Percentiles rank a stretch among this genome's conserved stretches.
These are phyloP conservation scores for Boletus subcaerulescens DNA, from an alignment of 768 basidiomycete genomes.

Conservation along the genomic window DNA sequence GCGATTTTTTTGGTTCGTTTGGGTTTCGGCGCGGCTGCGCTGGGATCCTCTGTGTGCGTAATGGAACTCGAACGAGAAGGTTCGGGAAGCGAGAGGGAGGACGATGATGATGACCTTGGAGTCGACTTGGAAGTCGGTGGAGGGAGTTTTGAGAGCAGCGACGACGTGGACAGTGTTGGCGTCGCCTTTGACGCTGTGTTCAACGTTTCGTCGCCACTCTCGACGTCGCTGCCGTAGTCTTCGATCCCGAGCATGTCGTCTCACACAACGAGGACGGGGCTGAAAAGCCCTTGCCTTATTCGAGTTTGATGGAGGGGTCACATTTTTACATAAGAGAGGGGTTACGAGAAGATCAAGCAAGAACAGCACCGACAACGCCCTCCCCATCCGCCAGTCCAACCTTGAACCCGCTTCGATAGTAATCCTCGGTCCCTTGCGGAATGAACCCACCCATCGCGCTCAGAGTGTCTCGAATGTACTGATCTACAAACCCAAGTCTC, in stretches of 20 bases:
- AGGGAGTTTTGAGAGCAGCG: constrained; percentile 20
- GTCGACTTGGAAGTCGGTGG: constrained; percentile 32
- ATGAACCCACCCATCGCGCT: constrained; percentile 14
- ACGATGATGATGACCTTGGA: constrained; percentile 29
- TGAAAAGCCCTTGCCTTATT: not conserved
- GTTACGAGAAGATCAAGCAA: not conserved
- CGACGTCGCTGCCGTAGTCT: constrained; percentile 72
- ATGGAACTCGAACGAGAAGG: constrained; percentile 10
- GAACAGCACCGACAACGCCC: constrained; percentile 8
- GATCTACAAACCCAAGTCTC: constrained; percentile 57
- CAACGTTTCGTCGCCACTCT: constrained; percentile 47
- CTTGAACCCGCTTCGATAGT: constrained; percentile 16
- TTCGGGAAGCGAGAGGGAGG: constrained; percentile 30
- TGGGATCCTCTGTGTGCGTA: not conserved
- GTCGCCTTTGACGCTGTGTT: constrained; percentile 2
- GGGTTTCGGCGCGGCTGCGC: constrained; percentile 27
- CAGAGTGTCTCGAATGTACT: constrained; percentile 53
- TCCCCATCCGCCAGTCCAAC: constrained; percentile 14
- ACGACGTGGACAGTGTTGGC: constrained; percentile 7
- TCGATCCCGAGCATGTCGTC: constrained; percentile 68
- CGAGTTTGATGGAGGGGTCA: not conserved
- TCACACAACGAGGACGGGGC: too few relatives aligned
- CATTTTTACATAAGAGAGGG: too few relatives aligned
- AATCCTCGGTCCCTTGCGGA: constrained; percentile 4
- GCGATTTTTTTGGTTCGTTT: constrained; percentile 46